Percentiles rank a stretch among this genome's conserved stretches.
Evolutionary conservation across 495 filamentous ascomycete genomes (phyloP).

Genomic region (Daldinia vernicosa): DNA sequence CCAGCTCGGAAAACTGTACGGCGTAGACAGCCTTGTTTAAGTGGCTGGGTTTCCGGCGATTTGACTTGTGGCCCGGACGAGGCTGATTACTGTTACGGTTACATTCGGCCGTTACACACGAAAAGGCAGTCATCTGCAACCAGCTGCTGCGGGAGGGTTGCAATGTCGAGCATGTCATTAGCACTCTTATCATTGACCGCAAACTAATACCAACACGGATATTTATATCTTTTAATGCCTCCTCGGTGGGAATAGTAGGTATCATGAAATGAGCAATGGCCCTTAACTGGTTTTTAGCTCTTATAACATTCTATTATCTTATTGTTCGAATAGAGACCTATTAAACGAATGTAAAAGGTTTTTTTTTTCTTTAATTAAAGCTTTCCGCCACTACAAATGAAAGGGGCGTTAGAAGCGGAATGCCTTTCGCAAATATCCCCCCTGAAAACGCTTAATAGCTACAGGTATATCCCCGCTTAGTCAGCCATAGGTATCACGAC

Average conservation of each 20-base stretch:
- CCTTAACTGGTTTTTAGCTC: not conserved
- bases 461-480: slow-evolving; percentile 24
- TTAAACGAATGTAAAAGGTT: not conserved
- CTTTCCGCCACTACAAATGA: not conserved
- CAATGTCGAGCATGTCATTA: slow-evolving; percentile 23
- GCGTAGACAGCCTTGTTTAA: slow-evolving; percentile 30
- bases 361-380: not conserved
- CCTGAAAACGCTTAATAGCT: not conserved
- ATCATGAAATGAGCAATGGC: slow-evolving; percentile 28
- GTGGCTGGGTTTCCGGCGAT: slow-evolving; percentile 22
- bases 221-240: not conserved
- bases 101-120: slow-evolving; percentile 32
- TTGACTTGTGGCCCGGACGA: slow-evolving; percentile 27
- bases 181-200: slow-evolving; percentile 32
- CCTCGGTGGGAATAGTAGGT: not conserved
- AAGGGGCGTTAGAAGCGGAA: not conserved
- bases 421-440: not conserved
- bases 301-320: not conserved
- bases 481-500: slow-evolving; percentile 31
- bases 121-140: slow-evolving; percentile 37
- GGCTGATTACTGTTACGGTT: slow-evolving; percentile 30
- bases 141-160: slow-evolving; percentile 37
- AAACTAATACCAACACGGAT: slow-evolving; percentile 15
- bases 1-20: slow-evolving; percentile 12
- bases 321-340: not conserved